A percentile compares a stretch with the other conserved stretches of the same genome.
These are phyloP conservation scores for Malassezia yamatoensis DNA, from an alignment of 1,284 basidiomycete species.

Conservation along the genomic window DNA sequence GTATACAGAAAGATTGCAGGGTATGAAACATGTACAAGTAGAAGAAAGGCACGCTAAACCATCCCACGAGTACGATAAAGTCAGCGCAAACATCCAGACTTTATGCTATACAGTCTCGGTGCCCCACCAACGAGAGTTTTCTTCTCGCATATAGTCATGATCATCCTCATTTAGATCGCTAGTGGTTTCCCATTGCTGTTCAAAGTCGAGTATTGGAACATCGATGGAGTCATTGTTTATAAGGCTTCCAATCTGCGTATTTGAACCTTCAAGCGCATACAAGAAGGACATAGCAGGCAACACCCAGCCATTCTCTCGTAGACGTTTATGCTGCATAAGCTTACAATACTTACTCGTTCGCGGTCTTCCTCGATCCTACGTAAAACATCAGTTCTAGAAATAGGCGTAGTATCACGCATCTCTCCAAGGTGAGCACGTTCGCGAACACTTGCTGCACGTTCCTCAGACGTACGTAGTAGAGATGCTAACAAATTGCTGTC, in stretches of 20 bases:
- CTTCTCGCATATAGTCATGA: conserved; percentile 19
- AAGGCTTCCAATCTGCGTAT: neutral
- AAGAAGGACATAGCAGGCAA: conserved; percentile 56
- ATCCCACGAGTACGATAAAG: neutral
- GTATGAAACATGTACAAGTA: no score
- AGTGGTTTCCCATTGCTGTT: conserved; percentile 26
- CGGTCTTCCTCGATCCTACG: conserved; percentile 62
- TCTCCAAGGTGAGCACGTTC: conserved; percentile 52
- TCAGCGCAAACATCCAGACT: neutral
- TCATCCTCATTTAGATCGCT: conserved; percentile 32
- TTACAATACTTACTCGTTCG: conserved; percentile 7
- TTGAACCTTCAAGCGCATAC: conserved; percentile 3
- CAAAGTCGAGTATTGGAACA: conserved; percentile 24
- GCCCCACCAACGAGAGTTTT: conserved; percentile 24
- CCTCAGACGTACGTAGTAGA: conserved; percentile 3
- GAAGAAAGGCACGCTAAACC: no score
- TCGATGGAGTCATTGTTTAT: neutral
- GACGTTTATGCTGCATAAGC: conserved; percentile 61
- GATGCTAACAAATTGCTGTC: conserved; percentile 2
- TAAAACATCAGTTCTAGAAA: conserved; percentile 56
- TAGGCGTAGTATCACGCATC: neutral
- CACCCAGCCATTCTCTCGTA: conserved; percentile 79
- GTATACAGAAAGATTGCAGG: no score
- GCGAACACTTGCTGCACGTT: conserved; percentile 15
- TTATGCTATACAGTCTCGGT: neutral